Evolutionary conservation across 129 eudicot species (phyloP).

Genomic region (Pulicaria dysenterica): DNA sequence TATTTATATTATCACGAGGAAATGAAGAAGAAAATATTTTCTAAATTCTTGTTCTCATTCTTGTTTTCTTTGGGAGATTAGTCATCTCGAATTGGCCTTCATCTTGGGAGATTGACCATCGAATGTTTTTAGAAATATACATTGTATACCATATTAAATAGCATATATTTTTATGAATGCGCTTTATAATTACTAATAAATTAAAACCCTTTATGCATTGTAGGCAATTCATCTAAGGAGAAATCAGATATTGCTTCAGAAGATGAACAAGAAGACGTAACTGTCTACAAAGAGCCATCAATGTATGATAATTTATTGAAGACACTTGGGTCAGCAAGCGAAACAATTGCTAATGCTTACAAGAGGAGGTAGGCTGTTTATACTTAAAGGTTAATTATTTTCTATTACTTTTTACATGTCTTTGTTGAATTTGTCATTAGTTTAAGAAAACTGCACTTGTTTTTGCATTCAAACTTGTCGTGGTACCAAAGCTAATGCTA

Average conservation of each 20-base stretch:
- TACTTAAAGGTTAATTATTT: background rate
- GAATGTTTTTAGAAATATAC: no score
- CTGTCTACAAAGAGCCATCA: constrained; percentile 51
- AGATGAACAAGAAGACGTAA: constrained; percentile 50
- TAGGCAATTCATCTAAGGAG: constrained; percentile 45
- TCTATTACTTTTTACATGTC: background rate
- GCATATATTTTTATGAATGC: no score
- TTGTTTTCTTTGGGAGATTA: no score
- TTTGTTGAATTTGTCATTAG: background rate
- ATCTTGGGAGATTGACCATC: no score
- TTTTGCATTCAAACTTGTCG: background rate
- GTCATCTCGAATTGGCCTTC: no score
- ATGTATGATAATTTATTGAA: constrained; percentile 62
- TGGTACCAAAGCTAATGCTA: background rate
- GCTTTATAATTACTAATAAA: no score
- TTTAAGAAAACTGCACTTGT: background rate
- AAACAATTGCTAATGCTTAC: constrained; percentile 52
- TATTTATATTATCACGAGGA: no score
- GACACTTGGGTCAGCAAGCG: constrained; percentile 56
- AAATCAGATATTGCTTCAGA: constrained; percentile 43
- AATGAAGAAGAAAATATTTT: no score
- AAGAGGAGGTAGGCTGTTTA: constrained; percentile 47
- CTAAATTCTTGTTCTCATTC: no score
- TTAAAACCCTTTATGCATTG: background rate
- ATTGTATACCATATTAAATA: no score